Conservation (phyloP, 2,329 filamentous ascomycete species). For the Pestalotiopsis sp. region DNA sequence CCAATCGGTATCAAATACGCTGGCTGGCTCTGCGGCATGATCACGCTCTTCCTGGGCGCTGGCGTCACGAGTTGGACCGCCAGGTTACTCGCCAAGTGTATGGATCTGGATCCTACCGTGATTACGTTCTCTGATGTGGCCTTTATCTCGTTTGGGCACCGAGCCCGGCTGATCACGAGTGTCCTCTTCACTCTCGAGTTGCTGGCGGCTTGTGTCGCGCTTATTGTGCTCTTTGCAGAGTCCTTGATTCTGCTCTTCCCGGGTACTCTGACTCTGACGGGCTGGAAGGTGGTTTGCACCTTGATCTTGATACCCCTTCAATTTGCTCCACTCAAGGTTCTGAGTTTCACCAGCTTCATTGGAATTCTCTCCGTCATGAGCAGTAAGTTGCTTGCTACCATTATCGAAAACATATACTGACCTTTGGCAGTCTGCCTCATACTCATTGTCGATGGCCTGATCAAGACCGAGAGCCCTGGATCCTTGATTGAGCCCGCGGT, state of each 20-base stretch:
- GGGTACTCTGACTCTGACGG: slow-evolving; percentile 60
- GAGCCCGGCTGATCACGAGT: slow-evolving; percentile 79
- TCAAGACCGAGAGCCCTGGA: slow-evolving; percentile 78
- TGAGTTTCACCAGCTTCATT: slow-evolving; percentile 89
- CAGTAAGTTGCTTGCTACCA: slow-evolving; percentile 60
- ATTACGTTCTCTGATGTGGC: slow-evolving; percentile 95
- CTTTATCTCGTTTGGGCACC: slow-evolving; percentile 84
- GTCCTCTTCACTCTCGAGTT: slow-evolving; percentile 87
- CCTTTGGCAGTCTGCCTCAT: slow-evolving; percentile 72
- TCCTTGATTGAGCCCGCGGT: slow-evolving; percentile 79
- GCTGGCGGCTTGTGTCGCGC: slow-evolving; percentile 83
- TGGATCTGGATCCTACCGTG: slow-evolving; percentile 80
- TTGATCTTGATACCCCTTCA: slow-evolving; percentile 78
- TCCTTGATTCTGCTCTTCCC: slow-evolving; percentile 80
- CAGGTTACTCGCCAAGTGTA: slow-evolving; percentile 80
- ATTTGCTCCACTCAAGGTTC: slow-evolving; percentile 78
- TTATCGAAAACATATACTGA: background rate
- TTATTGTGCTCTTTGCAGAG: slow-evolving; percentile 92
- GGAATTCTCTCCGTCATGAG: slow-evolving; percentile 89
- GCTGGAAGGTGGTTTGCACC: slow-evolving; percentile 87
- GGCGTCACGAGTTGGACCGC: slow-evolving; percentile 83
- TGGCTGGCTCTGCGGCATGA: slow-evolving; percentile 83
- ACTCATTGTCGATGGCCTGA: slow-evolving; percentile 81
- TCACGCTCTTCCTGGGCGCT: slow-evolving; percentile 74
- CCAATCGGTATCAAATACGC: slow-evolving; percentile 86